A percentile compares a stretch with the other conserved stretches of the same genome.
Evolutionary conservation across 140 eudicot genomes (phyloP).

Genomic region (Anethum foeniculum): DNA sequence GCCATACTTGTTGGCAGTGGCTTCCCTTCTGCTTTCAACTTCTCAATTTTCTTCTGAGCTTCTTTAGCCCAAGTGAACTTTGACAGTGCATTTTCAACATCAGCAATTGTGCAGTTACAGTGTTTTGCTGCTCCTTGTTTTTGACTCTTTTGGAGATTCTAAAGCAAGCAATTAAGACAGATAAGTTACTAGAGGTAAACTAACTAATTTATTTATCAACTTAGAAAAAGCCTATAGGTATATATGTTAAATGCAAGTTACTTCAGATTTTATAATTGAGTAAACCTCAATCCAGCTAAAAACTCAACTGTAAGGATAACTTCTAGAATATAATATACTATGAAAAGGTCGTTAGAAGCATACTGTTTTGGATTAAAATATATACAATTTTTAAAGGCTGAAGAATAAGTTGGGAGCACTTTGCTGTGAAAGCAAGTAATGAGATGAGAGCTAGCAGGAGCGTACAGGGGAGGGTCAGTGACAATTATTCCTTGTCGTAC

Average conservation of each 20-base stretch:
- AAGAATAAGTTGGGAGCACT: not conserved
- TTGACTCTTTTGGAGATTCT: conserved; percentile 67
- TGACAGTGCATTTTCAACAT: conserved; percentile 69
- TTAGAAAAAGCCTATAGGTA: not conserved
- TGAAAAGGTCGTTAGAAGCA: not conserved
- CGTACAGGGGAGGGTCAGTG: not conserved
- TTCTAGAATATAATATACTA: not conserved
- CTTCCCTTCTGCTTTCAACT: conserved; percentile 82
- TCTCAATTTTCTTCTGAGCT: conserved; percentile 70
- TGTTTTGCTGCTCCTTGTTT: conserved; percentile 80
- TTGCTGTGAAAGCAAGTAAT: not conserved
- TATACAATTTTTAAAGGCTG: not conserved
- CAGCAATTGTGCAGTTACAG: conserved; percentile 71
- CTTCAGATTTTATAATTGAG: not conserved
- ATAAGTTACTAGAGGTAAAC: not conserved
- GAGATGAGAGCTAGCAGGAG: not conserved
- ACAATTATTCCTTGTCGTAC: not conserved
- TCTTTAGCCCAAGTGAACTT: conserved; percentile 89
- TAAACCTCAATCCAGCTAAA: not conserved
- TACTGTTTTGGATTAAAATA: not conserved
- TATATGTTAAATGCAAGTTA: not conserved
- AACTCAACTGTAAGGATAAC: not conserved
- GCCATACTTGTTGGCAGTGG: conserved; percentile 81
- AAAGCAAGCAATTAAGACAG: conserved; percentile 5
- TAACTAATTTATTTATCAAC: no score